phyloP scores from a whole-genome alignment of 179 eudicot genomes.

The Beta corolliflora region DNA sequence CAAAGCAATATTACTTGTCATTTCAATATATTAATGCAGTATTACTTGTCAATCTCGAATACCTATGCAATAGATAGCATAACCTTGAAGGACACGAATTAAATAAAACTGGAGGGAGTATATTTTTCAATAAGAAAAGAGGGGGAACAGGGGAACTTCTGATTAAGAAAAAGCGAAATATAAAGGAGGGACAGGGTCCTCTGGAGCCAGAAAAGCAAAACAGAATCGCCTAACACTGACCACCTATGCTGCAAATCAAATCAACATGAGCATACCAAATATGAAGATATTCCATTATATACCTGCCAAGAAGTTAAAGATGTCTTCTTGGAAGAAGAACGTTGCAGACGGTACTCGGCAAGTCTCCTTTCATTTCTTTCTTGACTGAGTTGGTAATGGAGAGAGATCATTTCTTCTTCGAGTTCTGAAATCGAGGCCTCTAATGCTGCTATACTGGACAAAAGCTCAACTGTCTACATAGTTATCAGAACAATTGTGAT shows the following conservation, averaged over 20 bases:
- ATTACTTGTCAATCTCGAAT: neutral
- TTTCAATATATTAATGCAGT: neutral
- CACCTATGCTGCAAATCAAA: neutral
- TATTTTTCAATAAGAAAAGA: neutral
- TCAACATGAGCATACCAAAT: neutral
- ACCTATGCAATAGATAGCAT: too few relatives aligned
- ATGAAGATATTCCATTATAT: conserved; percentile 5
- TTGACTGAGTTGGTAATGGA: conserved; percentile 41
- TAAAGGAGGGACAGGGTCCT: too few relatives aligned
- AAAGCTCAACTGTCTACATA: conserved; percentile 35
- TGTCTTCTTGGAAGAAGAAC: conserved; percentile 31
- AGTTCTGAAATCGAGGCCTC: conserved; percentile 35
- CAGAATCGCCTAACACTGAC: neutral
- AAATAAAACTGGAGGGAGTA: neutral
- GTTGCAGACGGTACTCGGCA: conserved; percentile 36
- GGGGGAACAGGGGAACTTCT: too few relatives aligned
- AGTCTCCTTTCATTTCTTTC: conserved; percentile 44
- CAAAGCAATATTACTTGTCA: neutral
- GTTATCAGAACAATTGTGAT: conserved; percentile 19
- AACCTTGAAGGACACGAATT: too few relatives aligned
- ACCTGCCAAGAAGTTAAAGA: conserved; percentile 33
- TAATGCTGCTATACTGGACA: conserved; percentile 34
- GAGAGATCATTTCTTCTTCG: conserved; percentile 39
- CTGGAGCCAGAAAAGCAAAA: neutral
- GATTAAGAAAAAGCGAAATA: too few relatives aligned